Evolutionary conservation across 148 eudicot genomes (phyloP).

Genomic region (Nepenthes mirabilis): DNA sequence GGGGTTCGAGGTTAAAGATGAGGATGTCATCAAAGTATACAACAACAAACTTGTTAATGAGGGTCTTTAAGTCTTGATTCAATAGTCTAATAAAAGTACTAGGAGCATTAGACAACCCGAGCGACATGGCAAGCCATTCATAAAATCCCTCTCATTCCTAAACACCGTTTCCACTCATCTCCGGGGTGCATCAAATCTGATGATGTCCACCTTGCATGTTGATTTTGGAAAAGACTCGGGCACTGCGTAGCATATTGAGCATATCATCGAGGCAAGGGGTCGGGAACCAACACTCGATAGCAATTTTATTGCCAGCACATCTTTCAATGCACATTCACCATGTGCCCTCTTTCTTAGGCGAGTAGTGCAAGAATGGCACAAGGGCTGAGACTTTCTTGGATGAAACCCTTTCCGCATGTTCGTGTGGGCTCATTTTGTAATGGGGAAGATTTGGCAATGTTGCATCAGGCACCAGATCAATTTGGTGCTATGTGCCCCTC

Average conservation of each 20-base stretch:
- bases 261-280: conserved; percentile 1
- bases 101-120: conserved; percentile 1
- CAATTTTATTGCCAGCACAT: conserved; percentile 4
- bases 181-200: neutral
- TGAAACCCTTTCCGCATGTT: neutral
- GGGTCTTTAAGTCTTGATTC: neutral
- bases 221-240: neutral
- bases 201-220: conserved; percentile 1
- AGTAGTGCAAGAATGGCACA: neutral
- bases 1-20: too few relatives aligned
- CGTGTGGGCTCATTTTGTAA: too few relatives aligned
- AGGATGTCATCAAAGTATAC: conserved; percentile 1
- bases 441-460: too few relatives aligned
- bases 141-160: conserved; percentile 6
- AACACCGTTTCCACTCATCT: conserved; percentile 10
- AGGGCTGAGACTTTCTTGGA: neutral
- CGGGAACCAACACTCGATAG: neutral
- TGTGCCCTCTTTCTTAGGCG: conserved; percentile 3
- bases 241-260: neutral
- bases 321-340: conserved; percentile 4
- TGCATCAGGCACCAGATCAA: too few relatives aligned
- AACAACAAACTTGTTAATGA: neutral
- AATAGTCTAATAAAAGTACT: conserved; percentile 2
- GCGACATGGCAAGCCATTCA: conserved; percentile 10
- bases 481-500: too few relatives aligned